phyloP scores from a whole-genome alignment of 805 yeast genomes.

The Maudiozyma pseudohumilis region DNA sequence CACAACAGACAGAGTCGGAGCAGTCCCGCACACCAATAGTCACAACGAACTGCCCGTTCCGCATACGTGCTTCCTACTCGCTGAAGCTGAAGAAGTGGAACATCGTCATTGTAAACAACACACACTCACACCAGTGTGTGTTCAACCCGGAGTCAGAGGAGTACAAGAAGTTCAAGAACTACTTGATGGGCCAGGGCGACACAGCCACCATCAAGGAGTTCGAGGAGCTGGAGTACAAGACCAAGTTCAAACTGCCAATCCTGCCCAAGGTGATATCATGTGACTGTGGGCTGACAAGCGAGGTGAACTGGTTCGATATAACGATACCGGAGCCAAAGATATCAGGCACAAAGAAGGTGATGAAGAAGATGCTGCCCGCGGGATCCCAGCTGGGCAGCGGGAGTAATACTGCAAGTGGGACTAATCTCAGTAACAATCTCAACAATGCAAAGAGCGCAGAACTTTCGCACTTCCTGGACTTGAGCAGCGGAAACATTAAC shows the following conservation, averaged over 20 bases:
- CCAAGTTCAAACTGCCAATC: constrained; percentile 24
- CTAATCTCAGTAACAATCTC: not conserved
- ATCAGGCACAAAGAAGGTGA: constrained; percentile 4
- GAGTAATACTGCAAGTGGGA: not conserved
- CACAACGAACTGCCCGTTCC: constrained; percentile 45
- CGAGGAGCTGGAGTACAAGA: constrained; percentile 27
- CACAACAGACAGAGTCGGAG: too few species aligned
- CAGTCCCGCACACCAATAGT: not conserved
- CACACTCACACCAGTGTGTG: constrained; percentile 43
- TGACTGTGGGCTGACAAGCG: constrained; percentile 30
- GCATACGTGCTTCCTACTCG: constrained; percentile 52
- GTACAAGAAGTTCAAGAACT: constrained; percentile 25
- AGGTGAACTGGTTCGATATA: constrained; percentile 24
- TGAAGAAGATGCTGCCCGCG: too few species aligned
- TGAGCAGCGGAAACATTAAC: not conserved
- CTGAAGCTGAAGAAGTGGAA: constrained; percentile 45
- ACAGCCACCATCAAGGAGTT: constrained; percentile 24
- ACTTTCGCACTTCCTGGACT: not conserved
- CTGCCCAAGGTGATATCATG: constrained; percentile 25
- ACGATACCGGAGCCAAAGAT: constrained; percentile 20
- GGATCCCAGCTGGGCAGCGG: too few species aligned
- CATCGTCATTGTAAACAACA: constrained; percentile 47
- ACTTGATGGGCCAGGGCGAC: constrained; percentile 19
- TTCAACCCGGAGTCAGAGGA: constrained; percentile 27
- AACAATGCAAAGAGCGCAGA: not conserved